Conservation (phyloP, 306 rosid genomes). For the Gynostemma pentaphyllum region DNA sequence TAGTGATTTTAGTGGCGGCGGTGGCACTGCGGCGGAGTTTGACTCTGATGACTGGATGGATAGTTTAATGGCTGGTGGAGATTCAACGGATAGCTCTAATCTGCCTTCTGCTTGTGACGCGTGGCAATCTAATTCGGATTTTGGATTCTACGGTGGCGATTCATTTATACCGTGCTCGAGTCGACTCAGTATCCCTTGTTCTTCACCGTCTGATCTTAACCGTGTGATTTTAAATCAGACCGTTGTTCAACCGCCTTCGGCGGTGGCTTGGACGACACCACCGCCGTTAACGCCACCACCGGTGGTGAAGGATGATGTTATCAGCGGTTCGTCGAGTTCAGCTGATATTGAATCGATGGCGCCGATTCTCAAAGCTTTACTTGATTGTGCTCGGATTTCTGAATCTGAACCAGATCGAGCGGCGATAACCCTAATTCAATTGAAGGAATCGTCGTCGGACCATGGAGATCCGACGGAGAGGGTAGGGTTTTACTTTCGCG, state of each 20-base stretch:
- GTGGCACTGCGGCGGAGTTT: conserved; percentile 50
- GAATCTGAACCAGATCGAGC: conserved; percentile 61
- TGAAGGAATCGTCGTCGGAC: conserved; percentile 46
- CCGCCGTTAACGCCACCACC: conserved; percentile 19
- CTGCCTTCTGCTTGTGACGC: conserved; percentile 47
- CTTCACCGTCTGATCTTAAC: conserved; percentile 59
- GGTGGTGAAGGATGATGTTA: conserved; percentile 21
- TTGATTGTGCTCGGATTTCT: conserved; percentile 44
- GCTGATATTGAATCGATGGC: conserved; percentile 40
- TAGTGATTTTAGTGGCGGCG: conserved; percentile 36
- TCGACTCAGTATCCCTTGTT: conserved; percentile 35
- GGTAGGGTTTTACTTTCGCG: conserved; percentile 47
- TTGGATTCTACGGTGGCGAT: conserved; percentile 38
- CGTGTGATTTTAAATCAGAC: conserved; percentile 28
- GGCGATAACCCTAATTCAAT: conserved; percentile 31
- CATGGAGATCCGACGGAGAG: conserved; percentile 76
- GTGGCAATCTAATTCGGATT: conserved; percentile 52
- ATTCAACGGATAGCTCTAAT: conserved; percentile 65
- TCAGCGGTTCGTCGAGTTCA: conserved; percentile 27
- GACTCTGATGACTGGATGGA: conserved; percentile 98
- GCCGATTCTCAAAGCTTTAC: conserved; percentile 52
- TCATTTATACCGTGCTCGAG: conserved; percentile 42
- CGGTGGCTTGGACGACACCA: conserved; percentile 31
- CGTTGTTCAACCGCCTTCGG: conserved; percentile 20
- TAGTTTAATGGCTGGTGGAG: conserved; percentile 59